phyloP scores from a whole-genome alignment of 148 eudicot species.

The Amaranthus palmeri region DNA sequence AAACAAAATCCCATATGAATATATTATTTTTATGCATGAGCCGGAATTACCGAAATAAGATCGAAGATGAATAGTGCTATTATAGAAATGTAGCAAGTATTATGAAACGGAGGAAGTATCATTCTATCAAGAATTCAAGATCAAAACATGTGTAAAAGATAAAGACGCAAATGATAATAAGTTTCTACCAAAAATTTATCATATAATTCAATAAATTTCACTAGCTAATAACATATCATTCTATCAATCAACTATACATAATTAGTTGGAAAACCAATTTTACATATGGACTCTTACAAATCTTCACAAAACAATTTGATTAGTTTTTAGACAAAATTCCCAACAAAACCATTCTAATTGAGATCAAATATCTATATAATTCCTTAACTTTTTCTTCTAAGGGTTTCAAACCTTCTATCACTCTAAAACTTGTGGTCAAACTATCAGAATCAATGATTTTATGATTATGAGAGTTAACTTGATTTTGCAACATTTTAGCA shows the following conservation, averaged over 20 bases:
- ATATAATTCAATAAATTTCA: neutral
- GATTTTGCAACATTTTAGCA: conserved; percentile 16
- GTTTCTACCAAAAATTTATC: no score
- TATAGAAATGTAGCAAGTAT: no score
- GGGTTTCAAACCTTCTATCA: conserved; percentile 20
- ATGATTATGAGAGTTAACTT: conserved; percentile 4
- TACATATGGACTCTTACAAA: neutral
- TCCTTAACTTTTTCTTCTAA: conserved; percentile 33
- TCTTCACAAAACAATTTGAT: conserved; percentile 15
- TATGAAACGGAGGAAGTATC: no score
- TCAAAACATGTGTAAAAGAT: no score
- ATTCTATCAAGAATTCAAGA: no score
- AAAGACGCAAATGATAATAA: no score
- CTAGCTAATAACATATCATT: neutral
- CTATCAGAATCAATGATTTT: conserved; percentile 8
- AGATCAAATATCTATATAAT: conserved; percentile 28
- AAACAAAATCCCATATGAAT: no score
- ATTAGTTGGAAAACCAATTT: conserved; percentile 1
- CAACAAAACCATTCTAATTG: conserved; percentile 30
- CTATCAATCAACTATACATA: neutral
- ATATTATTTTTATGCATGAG: no score
- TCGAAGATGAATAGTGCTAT: no score
- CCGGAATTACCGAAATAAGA: no score
- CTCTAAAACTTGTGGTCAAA: conserved; percentile 23
- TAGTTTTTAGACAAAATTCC: conserved; percentile 20